Percentiles rank a stretch among this genome's conserved stretches.
phyloP scores from a whole-genome alignment of 2,329 filamentous ascomycete species.

The Hymenoscyphus occultus region DNA sequence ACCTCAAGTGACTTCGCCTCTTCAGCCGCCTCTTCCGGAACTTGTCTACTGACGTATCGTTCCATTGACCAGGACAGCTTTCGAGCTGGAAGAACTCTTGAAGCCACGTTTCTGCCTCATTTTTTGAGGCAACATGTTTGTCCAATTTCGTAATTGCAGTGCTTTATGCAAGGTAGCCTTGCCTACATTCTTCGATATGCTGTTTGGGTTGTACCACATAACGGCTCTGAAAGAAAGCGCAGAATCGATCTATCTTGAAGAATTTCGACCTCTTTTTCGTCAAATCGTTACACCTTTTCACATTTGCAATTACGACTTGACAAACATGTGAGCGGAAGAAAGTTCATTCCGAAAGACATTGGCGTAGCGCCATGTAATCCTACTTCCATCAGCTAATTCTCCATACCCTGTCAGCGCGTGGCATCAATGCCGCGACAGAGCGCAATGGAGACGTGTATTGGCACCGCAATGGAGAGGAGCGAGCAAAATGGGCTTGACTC shows the following conservation, averaged over 20 bases:
- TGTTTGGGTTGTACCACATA: not conserved
- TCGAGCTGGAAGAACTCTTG: not conserved
- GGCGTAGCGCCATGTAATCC: slow-evolving; percentile 3
- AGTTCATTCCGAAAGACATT: not conserved
- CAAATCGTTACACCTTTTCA: not conserved
- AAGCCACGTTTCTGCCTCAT: not conserved
- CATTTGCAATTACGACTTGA: not conserved
- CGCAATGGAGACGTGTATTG: not conserved
- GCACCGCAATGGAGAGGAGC: not conserved
- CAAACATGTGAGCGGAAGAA: not conserved
- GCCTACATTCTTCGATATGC: not conserved
- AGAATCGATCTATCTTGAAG: not conserved
- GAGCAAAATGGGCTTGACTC: slow-evolving; percentile 3
- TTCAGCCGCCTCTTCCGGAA: slow-evolving; percentile 3
- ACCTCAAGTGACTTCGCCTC: not conserved
- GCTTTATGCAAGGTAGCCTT: not conserved
- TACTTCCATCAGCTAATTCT: slow-evolving; percentile 2
- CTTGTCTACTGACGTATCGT: not conserved
- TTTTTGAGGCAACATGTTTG: not conserved
- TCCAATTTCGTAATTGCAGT: not conserved
- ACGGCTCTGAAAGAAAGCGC: not conserved
- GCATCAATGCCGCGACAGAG: not conserved
- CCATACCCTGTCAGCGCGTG: not conserved
- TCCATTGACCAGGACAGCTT: not conserved
- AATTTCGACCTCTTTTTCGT: not conserved